Percentiles rank a stretch among this genome's conserved stretches.
Evolutionary conservation across 345 rosid genomes (phyloP).

Genomic region (Rhodamnia argentea): DNA sequence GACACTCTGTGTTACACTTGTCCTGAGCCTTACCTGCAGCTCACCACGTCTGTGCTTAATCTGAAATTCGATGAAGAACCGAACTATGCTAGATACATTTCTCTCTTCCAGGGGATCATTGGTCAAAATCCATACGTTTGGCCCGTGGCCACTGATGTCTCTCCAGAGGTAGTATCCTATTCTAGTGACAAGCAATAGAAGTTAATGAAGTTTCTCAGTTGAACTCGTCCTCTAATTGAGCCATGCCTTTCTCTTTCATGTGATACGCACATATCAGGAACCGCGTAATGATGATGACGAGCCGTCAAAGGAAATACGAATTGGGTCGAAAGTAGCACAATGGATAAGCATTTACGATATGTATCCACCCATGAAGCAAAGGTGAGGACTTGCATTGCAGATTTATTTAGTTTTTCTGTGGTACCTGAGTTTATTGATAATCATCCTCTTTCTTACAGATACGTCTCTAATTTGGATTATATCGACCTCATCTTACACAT

Average conservation of each 20-base stretch:
- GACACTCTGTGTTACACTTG: neutral
- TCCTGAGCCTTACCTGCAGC: conserved; percentile 1
- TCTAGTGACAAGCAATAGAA: neutral
- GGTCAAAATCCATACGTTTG: conserved; percentile 3
- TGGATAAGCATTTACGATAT: conserved; percentile 1
- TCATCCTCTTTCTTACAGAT: conserved; percentile 18
- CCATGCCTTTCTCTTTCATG: neutral
- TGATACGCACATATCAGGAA: neutral
- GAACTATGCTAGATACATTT: neutral
- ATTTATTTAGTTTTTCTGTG: neutral
- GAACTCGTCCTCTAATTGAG: neutral
- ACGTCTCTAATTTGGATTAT: conserved; percentile 79
- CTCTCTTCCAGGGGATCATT: neutral
- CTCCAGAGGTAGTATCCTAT: neutral
- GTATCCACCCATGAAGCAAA: conserved; percentile 4
- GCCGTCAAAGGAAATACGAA: neutral
- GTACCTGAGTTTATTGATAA: neutral
- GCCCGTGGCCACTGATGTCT: neutral
- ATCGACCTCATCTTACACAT: conserved; percentile 62
- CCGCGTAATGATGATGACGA: neutral
- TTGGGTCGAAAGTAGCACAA: neutral
- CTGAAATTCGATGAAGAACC: conserved; percentile 9
- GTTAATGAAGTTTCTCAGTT: neutral
- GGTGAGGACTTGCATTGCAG: neutral
- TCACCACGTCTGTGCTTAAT: neutral